Evolutionary conservation across 2,329 filamentous ascomycete genomes (phyloP).

Genomic region (Septoria linicola): DNA sequence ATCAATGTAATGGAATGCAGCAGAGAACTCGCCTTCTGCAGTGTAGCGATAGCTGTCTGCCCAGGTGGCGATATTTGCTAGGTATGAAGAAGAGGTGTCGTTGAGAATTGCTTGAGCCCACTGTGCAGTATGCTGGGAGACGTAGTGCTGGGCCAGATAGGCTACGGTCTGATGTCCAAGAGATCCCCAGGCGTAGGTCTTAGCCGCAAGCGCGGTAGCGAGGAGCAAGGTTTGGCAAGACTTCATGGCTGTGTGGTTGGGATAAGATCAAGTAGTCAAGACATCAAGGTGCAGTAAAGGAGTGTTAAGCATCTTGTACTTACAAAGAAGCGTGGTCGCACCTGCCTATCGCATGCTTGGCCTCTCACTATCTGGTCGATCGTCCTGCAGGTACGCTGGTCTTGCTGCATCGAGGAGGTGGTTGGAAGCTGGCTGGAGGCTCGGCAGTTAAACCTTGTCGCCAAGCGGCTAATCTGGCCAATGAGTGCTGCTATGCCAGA

Average conservation of each 20-base stretch:
- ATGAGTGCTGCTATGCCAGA: not conserved
- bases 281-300: conserved; percentile 5
- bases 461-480: conserved; percentile 14
- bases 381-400: conserved; percentile 16
- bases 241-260: not conserved
- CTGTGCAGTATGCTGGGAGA: conserved; percentile 44
- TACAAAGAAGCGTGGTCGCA: conserved; percentile 7
- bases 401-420: conserved; percentile 13
- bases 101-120: conserved; percentile 49
- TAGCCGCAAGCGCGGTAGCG: not conserved
- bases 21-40: conserved; percentile 48
- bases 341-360: conserved; percentile 17
- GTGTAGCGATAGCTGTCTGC: conserved; percentile 54
- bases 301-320: conserved; percentile 8
- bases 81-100: conserved; percentile 46
- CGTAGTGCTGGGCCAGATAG: conserved; percentile 53
- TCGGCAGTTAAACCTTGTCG: conserved; percentile 8
- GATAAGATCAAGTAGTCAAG: not conserved
- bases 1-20: conserved; percentile 54
- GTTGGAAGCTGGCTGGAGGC: not conserved
- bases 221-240: not conserved
- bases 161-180: conserved; percentile 57
- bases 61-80: conserved; percentile 55
- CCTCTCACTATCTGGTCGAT: conserved; percentile 13
- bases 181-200: conserved; percentile 49